A percentile compares a stretch with the other conserved stretches of the same genome.
Conservation (phyloP, 1,284 basidiomycete species). For the Ustilago lituana region DNA sequence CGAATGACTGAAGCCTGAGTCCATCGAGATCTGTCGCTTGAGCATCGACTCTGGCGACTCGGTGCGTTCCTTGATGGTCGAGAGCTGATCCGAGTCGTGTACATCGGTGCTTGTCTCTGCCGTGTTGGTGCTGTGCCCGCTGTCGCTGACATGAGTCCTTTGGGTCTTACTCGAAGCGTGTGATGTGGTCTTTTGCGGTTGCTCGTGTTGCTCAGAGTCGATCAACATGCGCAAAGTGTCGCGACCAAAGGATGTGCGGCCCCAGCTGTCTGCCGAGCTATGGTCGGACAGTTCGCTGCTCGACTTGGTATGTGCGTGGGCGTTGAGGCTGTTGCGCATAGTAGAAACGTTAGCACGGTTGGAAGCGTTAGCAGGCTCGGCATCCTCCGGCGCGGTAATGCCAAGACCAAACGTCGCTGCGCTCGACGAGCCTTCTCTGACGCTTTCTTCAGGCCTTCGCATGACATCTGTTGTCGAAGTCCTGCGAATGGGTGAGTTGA, state of each 20-base stretch:
- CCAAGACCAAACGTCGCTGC: constrained; percentile 24
- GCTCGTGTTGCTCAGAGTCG: constrained; percentile 16
- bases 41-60: constrained; percentile 29
- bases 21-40: constrained; percentile 19
- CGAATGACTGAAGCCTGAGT: constrained; percentile 11
- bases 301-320: constrained; percentile 21
- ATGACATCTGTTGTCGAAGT: constrained; percentile 5
- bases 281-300: constrained; percentile 27
- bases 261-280: constrained; percentile 43
- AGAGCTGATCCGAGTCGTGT: constrained; percentile 37
- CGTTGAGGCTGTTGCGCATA: neutral
- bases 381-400: constrained; percentile 11
- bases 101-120: constrained; percentile 40
- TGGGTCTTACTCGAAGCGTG: constrained; percentile 18
- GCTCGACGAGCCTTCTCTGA: neutral
- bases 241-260: constrained; percentile 15
- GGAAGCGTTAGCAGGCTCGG: neutral
- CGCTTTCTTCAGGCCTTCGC: constrained; percentile 15
- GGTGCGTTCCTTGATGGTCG: constrained; percentile 38
- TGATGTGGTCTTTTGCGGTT: constrained; percentile 4
- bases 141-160: constrained; percentile 29
- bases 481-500: constrained; percentile 1
- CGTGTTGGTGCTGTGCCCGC: constrained; percentile 37
- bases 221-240: constrained; percentile 15
- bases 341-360: neutral